Percentiles rank a stretch among this genome's conserved stretches.
Conservation (phyloP, 306 rosid genomes). For the Lotus japonicus region DNA sequence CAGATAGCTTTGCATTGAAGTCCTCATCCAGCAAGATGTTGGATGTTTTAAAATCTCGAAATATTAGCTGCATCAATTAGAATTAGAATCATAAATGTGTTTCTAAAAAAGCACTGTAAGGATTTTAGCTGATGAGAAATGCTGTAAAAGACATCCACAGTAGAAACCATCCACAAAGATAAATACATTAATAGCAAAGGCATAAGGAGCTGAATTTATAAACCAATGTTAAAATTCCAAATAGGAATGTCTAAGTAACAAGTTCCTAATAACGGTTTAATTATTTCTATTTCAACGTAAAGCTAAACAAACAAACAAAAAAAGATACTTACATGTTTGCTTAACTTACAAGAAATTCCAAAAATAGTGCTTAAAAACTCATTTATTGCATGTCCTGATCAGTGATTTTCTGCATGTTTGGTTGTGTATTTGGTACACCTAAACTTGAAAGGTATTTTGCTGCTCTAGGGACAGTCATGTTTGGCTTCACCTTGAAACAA, state of each 20-base stretch:
- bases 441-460: background rate
- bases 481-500: background rate
- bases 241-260: background rate
- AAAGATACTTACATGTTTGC: background rate
- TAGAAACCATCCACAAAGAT: constrained; percentile 1
- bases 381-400: background rate
- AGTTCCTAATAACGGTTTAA: background rate
- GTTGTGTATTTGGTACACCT: background rate
- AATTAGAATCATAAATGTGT: constrained; percentile 25
- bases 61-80: constrained; percentile 71
- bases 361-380: background rate
- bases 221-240: background rate
- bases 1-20: constrained; percentile 93
- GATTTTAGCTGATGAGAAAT: constrained; percentile 1
- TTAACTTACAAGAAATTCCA: background rate
- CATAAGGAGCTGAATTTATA: background rate
- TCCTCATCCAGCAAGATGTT: constrained; percentile 85
- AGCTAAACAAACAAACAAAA: background rate
- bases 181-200: background rate
- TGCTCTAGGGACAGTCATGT: background rate
- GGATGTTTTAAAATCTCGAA: constrained; percentile 91
- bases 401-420: background rate
- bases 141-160: constrained; percentile 10
- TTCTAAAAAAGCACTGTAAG: background rate
- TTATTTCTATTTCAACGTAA: background rate